These are phyloP conservation scores for Euptelea pleiosperma DNA, from an alignment of 164 flowering plant species.

Conservation along the genomic window DNA sequence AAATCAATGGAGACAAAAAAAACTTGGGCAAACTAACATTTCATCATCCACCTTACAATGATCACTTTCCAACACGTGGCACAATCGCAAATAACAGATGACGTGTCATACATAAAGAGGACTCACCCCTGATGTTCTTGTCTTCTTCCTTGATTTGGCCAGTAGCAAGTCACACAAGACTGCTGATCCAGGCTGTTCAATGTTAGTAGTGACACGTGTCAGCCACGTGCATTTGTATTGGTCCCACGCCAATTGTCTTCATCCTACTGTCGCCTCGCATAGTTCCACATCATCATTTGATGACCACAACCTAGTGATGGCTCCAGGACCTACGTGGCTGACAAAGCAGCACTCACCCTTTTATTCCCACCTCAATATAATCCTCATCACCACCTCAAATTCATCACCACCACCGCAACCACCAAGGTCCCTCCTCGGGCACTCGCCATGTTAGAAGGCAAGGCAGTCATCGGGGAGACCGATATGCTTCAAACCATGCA, in stretches of 20 bases:
- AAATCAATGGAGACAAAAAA: too few relatives aligned
- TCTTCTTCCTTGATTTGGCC: neutral
- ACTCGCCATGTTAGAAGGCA: conserved; percentile 17
- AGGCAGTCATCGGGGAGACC: conserved; percentile 20
- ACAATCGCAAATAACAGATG: neutral
- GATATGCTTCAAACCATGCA: conserved; percentile 27
- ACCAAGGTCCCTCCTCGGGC: conserved; percentile 5
- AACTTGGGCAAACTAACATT: too few relatives aligned
- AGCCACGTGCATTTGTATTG: too few relatives aligned
- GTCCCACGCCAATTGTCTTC: too few relatives aligned
- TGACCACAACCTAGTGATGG: too few relatives aligned
- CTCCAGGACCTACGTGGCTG: conserved; percentile 4
- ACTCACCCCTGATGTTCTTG: neutral
- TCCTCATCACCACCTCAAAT: neutral
- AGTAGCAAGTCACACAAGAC: neutral
- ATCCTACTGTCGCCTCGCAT: too few relatives aligned
- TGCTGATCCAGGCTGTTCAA: neutral
- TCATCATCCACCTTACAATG: neutral
- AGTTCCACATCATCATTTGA: too few relatives aligned
- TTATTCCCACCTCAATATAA: conserved; percentile 4
- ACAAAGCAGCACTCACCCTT: conserved; percentile 7
- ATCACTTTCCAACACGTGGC: neutral
- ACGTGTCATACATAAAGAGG: neutral
- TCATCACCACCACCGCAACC: conserved; percentile 1
- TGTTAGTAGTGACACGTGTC: too few relatives aligned